Conservation (phyloP, 2,329 filamentous ascomycete genomes). For the Fusarium newnesense region DNA sequence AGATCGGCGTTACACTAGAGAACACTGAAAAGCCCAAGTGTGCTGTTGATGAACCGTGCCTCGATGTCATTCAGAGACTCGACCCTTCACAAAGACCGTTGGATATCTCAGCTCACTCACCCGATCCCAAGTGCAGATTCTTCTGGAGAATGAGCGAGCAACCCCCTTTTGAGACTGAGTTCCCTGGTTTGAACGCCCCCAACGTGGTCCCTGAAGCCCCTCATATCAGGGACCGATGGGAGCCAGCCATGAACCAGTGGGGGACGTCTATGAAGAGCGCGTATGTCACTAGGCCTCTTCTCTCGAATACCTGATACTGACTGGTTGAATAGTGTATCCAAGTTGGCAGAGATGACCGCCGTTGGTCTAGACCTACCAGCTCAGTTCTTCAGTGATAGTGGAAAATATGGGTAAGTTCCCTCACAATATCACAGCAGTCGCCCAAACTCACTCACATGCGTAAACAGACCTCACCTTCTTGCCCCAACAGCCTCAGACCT, state of each 20-base stretch:
- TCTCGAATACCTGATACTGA: not conserved
- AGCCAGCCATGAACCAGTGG: slow-evolving; percentile 66
- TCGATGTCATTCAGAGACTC: slow-evolving; percentile 65
- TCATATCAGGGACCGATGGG: slow-evolving; percentile 62
- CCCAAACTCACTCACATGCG: not conserved
- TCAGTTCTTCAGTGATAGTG: slow-evolving; percentile 64
- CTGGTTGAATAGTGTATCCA: slow-evolving; percentile 49
- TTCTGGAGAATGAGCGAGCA: slow-evolving; percentile 69
- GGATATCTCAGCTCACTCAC: slow-evolving; percentile 65
- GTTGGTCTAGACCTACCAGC: slow-evolving; percentile 64
- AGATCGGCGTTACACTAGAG: slow-evolving; percentile 70
- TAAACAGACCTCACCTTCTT: slow-evolving; percentile 65
- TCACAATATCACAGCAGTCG: not conserved
- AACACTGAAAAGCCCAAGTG: slow-evolving; percentile 73
- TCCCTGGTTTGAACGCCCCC: slow-evolving; percentile 64
- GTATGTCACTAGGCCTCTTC: slow-evolving; percentile 49
- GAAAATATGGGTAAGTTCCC: slow-evolving; percentile 61
- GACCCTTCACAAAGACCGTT: slow-evolving; percentile 65
- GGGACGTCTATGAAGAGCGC: slow-evolving; percentile 69
- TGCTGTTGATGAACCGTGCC: slow-evolving; percentile 69
- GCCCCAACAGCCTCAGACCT: slow-evolving; percentile 70
- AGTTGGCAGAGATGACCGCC: slow-evolving; percentile 68
- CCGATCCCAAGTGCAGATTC: slow-evolving; percentile 71
- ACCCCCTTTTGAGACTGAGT: slow-evolving; percentile 64
- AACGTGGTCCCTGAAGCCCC: slow-evolving; percentile 65